Evolutionary conservation across 495 filamentous ascomycete species (phyloP), one percentile per base, ranked within the genome.

Genomic region (Neurospora africana): DNA sequence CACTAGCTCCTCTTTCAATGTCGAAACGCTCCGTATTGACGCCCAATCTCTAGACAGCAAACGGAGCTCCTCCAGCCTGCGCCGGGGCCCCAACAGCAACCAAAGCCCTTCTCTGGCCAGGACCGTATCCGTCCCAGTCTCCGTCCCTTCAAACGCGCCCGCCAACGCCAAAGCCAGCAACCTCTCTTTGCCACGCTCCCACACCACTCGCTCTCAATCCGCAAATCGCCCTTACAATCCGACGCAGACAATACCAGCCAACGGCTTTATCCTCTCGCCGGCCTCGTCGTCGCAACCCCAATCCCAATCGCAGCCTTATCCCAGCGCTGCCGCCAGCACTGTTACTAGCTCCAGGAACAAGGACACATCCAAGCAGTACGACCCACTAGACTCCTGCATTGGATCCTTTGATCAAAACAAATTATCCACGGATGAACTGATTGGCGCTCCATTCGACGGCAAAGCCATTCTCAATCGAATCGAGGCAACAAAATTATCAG

Each of bases 391-490:
- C n/a, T 71, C 70, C 35, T 71, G 38, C 35, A 69, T 37, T 33
- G 41, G 27, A 65, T 67, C 27, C 44, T 65, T 65, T 27, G 27
- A 65, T 65, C 53, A 65, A 33, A 65, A 65, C 53, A 65, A 65
- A 65, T 19, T 7, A 33, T 65, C 53, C 53, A 65, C 91, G 74
- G 90, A 92, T 83, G 91, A 94, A 81, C 84, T 92, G 72, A 86
- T 89, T 79, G 88, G 89, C 74, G 84, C 87, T 75, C 88, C 91
- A 68, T 89, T 90, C 82, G 90, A 93, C 83, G 85, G 86, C 74
- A 87, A 84, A 74, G 87, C 86, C 78, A 92, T 92, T 80, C 83
- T 92, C 76, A 88, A 85, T 82, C 89, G 88, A 87, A 83, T 91
- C 88, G 82, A 89, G 83, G 78, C 89, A 85, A 79, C 84, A 80